Conservation (phyloP, 257 asterid species). For the Solanum virginianum region DNA sequence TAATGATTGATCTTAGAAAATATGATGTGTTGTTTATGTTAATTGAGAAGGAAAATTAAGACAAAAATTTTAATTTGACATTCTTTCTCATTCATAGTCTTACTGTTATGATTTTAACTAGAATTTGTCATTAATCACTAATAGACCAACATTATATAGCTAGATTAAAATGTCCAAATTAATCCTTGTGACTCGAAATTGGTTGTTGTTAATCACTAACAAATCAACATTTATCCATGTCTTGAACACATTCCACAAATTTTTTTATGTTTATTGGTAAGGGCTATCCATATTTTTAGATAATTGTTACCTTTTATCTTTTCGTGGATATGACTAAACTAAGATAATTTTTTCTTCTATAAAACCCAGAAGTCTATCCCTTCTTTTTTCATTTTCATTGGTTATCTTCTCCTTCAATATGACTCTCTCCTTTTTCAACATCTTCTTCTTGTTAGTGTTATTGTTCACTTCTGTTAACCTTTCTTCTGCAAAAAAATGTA, state of each 20-base stretch:
- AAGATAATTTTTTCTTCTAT: not conserved
- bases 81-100: not conserved
- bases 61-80: not conserved
- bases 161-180: not conserved
- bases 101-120: not conserved
- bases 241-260: no score
- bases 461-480: not conserved
- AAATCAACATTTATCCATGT: no score
- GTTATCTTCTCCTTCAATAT: not conserved
- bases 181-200: not conserved
- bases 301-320: no score
- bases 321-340: not conserved
- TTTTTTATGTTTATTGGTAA: no score
- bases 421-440: not conserved
- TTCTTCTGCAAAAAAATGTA: not conserved
- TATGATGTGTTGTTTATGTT: not conserved
- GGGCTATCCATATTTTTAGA: no score
- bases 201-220: no score
- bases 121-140: not conserved
- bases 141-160: not conserved
- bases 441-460: not conserved
- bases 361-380: not conserved
- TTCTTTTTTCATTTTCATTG: not conserved
- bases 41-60: not conserved
- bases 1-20: not conserved